A percentile compares a stretch with the other conserved stretches of the same genome.
Conservation (phyloP, 2,329 filamentous ascomycete genomes). For the Penicillium sp. region DNA sequence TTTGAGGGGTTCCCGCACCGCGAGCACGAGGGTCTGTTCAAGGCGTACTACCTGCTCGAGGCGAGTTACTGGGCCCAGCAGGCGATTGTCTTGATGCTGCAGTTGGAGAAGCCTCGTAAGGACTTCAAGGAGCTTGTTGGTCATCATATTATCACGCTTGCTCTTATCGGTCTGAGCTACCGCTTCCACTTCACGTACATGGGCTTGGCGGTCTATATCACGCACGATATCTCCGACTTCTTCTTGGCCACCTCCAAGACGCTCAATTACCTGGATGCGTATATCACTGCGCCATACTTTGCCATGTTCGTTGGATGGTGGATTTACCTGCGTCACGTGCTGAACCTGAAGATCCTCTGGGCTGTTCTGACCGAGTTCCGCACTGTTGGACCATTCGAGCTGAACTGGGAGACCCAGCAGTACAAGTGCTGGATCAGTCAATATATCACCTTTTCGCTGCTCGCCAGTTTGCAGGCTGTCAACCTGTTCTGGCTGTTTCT, state of each 20-base stretch:
- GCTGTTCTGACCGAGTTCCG: slow-evolving; percentile 49
- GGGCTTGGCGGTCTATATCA: slow-evolving; percentile 88
- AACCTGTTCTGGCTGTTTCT: slow-evolving; percentile 50
- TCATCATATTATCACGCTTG: slow-evolving; percentile 85
- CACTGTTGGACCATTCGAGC: slow-evolving; percentile 48
- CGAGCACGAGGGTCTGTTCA: slow-evolving; percentile 77
- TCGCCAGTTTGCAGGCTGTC: slow-evolving; percentile 47
- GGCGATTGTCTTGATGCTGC: slow-evolving; percentile 79
- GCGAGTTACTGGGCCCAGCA: slow-evolving; percentile 96
- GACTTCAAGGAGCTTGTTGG: slow-evolving; percentile 92
- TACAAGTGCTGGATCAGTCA: slow-evolving; percentile 53
- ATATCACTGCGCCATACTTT: slow-evolving; percentile 81
- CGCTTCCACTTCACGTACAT: slow-evolving; percentile 97
- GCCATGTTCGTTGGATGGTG: slow-evolving; percentile 76
- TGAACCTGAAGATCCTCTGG: slow-evolving; percentile 51
- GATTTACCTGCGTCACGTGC: slow-evolving; percentile 84
- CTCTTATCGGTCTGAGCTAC: slow-evolving; percentile 83
- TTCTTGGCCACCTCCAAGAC: slow-evolving; percentile 92
- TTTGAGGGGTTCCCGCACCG: slow-evolving; percentile 85
- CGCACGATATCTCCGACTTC: slow-evolving; percentile 92
- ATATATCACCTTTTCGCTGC: slow-evolving; percentile 47
- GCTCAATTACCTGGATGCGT: slow-evolving; percentile 83
- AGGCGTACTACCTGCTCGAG: slow-evolving; percentile 94
- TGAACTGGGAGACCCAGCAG: slow-evolving; percentile 52
- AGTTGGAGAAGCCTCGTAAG: slow-evolving; percentile 89